These are phyloP conservation scores for Euryodendron excelsum DNA, from an alignment of 148 eudicot genomes.

Conservation along the genomic window DNA sequence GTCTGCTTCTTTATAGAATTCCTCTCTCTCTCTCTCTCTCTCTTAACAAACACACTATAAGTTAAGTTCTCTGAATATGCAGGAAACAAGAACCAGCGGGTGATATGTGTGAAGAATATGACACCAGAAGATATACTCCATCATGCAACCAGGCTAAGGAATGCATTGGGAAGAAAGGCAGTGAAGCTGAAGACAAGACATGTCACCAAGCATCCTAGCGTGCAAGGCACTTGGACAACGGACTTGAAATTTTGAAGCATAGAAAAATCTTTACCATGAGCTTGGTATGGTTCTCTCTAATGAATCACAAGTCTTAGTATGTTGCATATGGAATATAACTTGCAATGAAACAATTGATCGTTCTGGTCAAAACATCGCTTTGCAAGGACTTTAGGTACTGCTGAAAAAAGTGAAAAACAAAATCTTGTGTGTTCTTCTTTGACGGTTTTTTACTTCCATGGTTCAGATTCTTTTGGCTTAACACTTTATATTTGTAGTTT, in stretches of 20 bases:
- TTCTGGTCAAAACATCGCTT: not conserved
- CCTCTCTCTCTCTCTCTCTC: not conserved
- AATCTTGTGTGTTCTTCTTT: too few relatives aligned
- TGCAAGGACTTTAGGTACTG: not conserved
- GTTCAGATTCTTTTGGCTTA: too few relatives aligned
- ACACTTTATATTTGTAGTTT: too few relatives aligned
- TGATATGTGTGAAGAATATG: slow-evolving; percentile 77
- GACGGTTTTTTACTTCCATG: too few relatives aligned
- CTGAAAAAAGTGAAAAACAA: not conserved
- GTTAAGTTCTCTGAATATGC: slow-evolving; percentile 8
- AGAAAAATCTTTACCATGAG: not conserved
- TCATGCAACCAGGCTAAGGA: slow-evolving; percentile 76
- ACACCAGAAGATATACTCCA: slow-evolving; percentile 61
- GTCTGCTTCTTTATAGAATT: not conserved
- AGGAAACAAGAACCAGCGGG: slow-evolving; percentile 78
- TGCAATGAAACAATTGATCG: not conserved
- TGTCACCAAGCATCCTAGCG: slow-evolving; percentile 79
- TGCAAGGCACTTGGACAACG: slow-evolving; percentile 93
- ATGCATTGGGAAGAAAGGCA: slow-evolving; percentile 84
- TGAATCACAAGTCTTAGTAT: not conserved
- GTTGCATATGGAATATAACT: not conserved
- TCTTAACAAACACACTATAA: too few relatives aligned
- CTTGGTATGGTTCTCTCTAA: not conserved
- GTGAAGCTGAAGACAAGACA: slow-evolving; percentile 85
- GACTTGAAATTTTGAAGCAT: slow-evolving; percentile 44